These are phyloP conservation scores for Picea sitchensis DNA, from an alignment of 75 land plant genomes.

Conservation along the genomic window DNA sequence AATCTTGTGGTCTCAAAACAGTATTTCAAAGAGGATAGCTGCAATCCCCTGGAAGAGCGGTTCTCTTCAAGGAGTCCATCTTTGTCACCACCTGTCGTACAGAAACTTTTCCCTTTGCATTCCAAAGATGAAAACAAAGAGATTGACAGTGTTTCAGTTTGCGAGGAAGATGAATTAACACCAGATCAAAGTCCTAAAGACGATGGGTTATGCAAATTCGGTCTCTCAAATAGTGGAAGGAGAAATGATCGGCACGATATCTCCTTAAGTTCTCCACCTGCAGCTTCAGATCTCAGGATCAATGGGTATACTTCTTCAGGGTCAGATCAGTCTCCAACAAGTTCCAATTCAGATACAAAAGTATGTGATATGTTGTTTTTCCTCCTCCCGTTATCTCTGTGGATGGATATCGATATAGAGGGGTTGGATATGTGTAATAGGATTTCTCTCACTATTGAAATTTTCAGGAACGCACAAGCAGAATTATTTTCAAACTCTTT, in stretches of 20 bases:
- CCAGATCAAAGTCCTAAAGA: conserved; percentile 18
- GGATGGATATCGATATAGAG: neutral
- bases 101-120: conserved; percentile 52
- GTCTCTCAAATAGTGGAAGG: conserved; percentile 29
- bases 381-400: neutral
- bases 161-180: conserved; percentile 13
- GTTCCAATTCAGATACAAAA: conserved; percentile 57
- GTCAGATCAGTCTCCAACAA: conserved; percentile 83
- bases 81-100: conserved; percentile 53
- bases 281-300: conserved; percentile 12
- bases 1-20: conserved; percentile 28
- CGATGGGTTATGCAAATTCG: conserved; percentile 20
- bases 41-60: conserved; percentile 47
- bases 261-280: conserved; percentile 4
- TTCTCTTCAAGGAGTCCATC: conserved; percentile 31
- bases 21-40: conserved; percentile 48
- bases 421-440: neutral
- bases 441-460: neutral
- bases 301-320: conserved; percentile 59
- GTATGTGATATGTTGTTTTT: conserved; percentile 19
- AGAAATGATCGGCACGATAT: conserved; percentile 17
- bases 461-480: conserved; percentile 57
- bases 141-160: conserved; percentile 17
- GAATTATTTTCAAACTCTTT: conserved; percentile 73
- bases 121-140: conserved; percentile 20